phyloP scores from a whole-genome alignment of 1,139 yeast genomes.

The Arxiozyma slooffiae region DNA sequence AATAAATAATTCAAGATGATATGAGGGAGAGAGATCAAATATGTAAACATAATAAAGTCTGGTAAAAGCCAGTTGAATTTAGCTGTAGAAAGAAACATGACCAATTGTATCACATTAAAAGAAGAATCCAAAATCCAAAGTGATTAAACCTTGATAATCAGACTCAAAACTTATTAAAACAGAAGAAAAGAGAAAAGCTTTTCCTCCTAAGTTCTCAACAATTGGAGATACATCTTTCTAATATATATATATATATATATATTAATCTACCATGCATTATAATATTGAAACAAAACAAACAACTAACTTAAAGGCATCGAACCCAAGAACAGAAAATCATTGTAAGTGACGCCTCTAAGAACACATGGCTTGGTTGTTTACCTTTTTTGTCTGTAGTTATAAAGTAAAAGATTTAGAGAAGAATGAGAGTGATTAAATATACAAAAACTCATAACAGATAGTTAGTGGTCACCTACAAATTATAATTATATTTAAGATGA shows the following conservation, averaged over 20 bases:
- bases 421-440: too few relatives aligned
- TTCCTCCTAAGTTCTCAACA: slow-evolving; percentile 23
- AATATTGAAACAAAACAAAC: background rate
- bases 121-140: background rate
- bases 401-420: too few relatives aligned
- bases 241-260: slow-evolving; percentile 9
- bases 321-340: slow-evolving; percentile 7
- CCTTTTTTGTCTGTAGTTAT: background rate
- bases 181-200: slow-evolving; percentile 26
- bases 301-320: slow-evolving; percentile 15
- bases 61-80: too few relatives aligned
- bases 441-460: too few relatives aligned
- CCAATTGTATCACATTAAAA: slow-evolving; percentile 30
- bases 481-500: too few relatives aligned
- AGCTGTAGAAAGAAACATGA: slow-evolving; percentile 31
- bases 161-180: background rate
- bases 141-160: too few relatives aligned
- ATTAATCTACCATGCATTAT: slow-evolving; percentile 28
- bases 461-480: too few relatives aligned
- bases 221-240: slow-evolving; percentile 34
- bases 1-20: background rate
- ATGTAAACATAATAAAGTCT: too few relatives aligned
- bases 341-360: slow-evolving; percentile 21
- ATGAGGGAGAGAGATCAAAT: slow-evolving; percentile 4
- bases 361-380: slow-evolving; percentile 13